Percentiles rank a stretch among this genome's conserved stretches.
Conservation (phyloP, 139 green algal species). For the Eudorina sp. region DNA sequence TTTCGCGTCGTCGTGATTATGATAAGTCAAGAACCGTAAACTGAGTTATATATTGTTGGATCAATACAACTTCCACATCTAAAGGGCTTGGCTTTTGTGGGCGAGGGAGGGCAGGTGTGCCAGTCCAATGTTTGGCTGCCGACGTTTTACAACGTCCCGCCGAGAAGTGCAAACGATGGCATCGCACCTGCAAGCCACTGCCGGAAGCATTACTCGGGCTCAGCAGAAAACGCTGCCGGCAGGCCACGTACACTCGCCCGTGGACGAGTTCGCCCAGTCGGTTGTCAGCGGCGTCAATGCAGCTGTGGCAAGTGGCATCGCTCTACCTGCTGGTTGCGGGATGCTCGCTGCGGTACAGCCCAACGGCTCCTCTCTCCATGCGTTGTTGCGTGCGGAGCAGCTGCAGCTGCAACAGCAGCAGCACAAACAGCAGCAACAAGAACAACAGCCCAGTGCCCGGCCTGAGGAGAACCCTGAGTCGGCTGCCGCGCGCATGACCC, state of each 20-base stretch:
- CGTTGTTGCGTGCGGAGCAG: neutral
- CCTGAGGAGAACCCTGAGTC: too few species aligned
- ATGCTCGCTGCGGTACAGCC: neutral
- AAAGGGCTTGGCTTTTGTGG: too few species aligned
- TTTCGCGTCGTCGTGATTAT: too few species aligned
- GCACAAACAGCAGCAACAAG: too few species aligned
- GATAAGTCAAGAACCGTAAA: too few species aligned
- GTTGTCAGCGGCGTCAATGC: neutral
- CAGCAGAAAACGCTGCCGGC: constrained; percentile 5
- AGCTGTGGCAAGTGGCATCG: neutral
- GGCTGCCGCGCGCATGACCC: too few species aligned
- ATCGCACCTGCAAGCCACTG: constrained; percentile 4
- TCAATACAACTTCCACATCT: too few species aligned
- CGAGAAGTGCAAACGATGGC: constrained; percentile 23
- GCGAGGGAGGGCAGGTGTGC: too few species aligned
- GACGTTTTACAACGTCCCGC: neutral
- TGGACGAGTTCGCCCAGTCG: neutral
- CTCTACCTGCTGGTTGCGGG: neutral
- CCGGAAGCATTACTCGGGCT: neutral
- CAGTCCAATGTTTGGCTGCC: constrained; percentile 12
- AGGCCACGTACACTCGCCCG: neutral
- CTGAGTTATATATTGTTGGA: too few species aligned
- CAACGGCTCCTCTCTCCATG: neutral
- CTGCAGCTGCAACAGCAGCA: too few species aligned
- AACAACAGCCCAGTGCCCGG: too few species aligned